These are phyloP conservation scores for Mycena polygramma DNA, from an alignment of 768 basidiomycete species.

Conservation along the genomic window DNA sequence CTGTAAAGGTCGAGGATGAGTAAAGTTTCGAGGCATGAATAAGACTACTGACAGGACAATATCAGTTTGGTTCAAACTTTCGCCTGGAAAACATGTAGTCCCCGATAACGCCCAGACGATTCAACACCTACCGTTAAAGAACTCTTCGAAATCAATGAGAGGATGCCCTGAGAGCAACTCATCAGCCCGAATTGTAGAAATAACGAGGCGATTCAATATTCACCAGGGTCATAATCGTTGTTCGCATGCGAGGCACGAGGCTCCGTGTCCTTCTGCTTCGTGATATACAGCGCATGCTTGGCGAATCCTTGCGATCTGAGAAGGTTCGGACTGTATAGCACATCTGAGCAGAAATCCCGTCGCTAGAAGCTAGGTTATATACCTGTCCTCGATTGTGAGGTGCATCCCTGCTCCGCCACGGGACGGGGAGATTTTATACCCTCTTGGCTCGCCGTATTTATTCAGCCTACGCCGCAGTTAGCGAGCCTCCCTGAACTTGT, in stretches of 20 bases:
- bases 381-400: slow-evolving; percentile 46
- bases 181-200: neutral
- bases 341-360: neutral
- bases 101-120: slow-evolving; percentile 49
- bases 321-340: slow-evolving; percentile 46
- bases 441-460: slow-evolving; percentile 60
- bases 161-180: slow-evolving; percentile 40
- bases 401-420: slow-evolving; percentile 38
- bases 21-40: too few species aligned
- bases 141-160: slow-evolving; percentile 62
- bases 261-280: slow-evolving; percentile 64
- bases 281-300: slow-evolving; percentile 62
- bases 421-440: slow-evolving; percentile 65
- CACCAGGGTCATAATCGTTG: slow-evolving; percentile 65
- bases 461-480: slow-evolving; percentile 46
- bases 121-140: slow-evolving; percentile 56
- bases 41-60: slow-evolving; percentile 30
- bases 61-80: slow-evolving; percentile 37
- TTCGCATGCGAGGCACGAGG: slow-evolving; percentile 59
- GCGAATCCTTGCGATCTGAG: slow-evolving; percentile 68
- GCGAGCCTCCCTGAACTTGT: neutral
- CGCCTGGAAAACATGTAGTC: slow-evolving; percentile 12
- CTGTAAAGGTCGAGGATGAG: slow-evolving; percentile 55
- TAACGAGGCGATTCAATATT: too few species aligned
- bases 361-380: neutral